These are phyloP conservation scores for Carex scoparia DNA, from an alignment of 176 grass and related monocot genomes.

Conservation along the genomic window DNA sequence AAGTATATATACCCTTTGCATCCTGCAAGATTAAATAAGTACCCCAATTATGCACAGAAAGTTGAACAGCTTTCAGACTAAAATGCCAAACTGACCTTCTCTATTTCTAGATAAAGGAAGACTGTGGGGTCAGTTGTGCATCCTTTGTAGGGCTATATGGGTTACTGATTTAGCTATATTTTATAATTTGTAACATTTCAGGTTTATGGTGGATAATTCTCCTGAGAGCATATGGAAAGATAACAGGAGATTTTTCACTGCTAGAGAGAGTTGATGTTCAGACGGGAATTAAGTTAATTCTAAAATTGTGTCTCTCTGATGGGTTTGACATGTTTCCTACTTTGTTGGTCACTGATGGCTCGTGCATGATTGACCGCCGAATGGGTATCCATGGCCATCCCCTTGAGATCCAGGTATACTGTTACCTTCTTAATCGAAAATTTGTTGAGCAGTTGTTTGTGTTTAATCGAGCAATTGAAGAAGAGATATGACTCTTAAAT, in stretches of 20 bases:
- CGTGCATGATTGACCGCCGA: slow-evolving; percentile 47
- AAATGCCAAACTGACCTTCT: not conserved
- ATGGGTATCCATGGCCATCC: slow-evolving; percentile 52
- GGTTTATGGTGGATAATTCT: slow-evolving; percentile 54
- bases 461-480: not conserved
- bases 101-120: not conserved
- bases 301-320: slow-evolving; percentile 44
- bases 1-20: not conserved
- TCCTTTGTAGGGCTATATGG: not conserved
- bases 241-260: slow-evolving; percentile 43
- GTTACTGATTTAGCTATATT: not conserved
- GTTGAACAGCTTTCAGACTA: not conserved
- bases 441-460: not conserved
- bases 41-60: not conserved
- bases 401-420: slow-evolving; percentile 47
- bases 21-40: not conserved
- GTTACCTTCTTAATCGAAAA: not conserved
- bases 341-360: slow-evolving; percentile 45
- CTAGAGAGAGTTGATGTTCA: slow-evolving; percentile 47
- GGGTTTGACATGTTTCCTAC: slow-evolving; percentile 52
- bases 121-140: not conserved
- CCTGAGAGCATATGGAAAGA: slow-evolving; percentile 50
- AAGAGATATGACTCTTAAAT: not conserved
- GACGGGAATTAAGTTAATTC: slow-evolving; percentile 37
- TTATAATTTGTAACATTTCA: slow-evolving; percentile 12